These are phyloP conservation scores for Neltuma alba DNA, from an alignment of 306 rosid species.

Conservation along the genomic window DNA sequence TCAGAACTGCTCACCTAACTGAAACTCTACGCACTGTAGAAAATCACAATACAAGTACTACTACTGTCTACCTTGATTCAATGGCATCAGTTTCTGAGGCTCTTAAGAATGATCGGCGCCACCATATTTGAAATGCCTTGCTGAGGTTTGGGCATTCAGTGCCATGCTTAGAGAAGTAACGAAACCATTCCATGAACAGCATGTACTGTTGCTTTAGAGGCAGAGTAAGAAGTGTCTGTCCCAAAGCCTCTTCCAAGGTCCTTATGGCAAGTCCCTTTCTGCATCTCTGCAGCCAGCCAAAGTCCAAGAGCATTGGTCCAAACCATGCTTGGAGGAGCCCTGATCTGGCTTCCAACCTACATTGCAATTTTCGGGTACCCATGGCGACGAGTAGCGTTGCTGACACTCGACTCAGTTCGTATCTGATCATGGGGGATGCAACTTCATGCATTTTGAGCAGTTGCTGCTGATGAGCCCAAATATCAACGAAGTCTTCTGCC, in stretches of 20 bases:
- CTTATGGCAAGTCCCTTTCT: constrained; percentile 9
- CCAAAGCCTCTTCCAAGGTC: constrained; percentile 17
- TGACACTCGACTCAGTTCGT: constrained; percentile 19
- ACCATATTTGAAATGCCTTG: constrained; percentile 25
- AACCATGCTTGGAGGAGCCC: constrained; percentile 22
- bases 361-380: constrained; percentile 13
- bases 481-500: constrained; percentile 6
- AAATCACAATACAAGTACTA: not conserved
- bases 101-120: constrained; percentile 25
- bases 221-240: constrained; percentile 25
- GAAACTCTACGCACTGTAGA: not conserved
- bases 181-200: constrained; percentile 25
- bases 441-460: constrained; percentile 20
- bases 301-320: constrained; percentile 20
- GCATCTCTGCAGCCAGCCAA: constrained; percentile 25
- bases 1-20: constrained; percentile 5
- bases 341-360: constrained; percentile 17
- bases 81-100: constrained; percentile 24
- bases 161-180: constrained; percentile 16
- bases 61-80: constrained; percentile 15
- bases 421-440: constrained; percentile 10
- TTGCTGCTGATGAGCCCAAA: constrained; percentile 11
- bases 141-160: constrained; percentile 27
- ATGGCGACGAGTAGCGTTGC: constrained; percentile 5
- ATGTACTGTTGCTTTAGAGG: constrained; percentile 16